phyloP scores from a whole-genome alignment of 2,329 filamentous ascomycete species.

The Ophiosphaerella herpotricha region DNA sequence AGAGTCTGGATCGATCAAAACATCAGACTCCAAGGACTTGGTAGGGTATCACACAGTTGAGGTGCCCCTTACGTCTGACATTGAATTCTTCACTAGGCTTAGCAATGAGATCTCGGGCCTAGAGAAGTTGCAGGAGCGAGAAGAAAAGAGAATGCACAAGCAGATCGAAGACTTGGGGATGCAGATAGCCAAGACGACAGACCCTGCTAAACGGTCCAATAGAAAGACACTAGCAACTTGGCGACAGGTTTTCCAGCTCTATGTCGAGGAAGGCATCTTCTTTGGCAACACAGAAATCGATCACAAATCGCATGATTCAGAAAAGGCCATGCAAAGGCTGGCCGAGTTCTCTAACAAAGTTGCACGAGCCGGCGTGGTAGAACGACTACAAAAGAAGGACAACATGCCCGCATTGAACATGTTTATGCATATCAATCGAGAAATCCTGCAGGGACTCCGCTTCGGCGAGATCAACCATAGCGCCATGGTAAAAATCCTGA shows the following conservation, averaged over 20 bases:
- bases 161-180: conserved; percentile 69
- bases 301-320: conserved; percentile 68
- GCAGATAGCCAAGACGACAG: conserved; percentile 67
- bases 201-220: conserved; percentile 66
- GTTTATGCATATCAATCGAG: conserved; percentile 74
- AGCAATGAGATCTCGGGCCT: conserved; percentile 72
- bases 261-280: conserved; percentile 79
- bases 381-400: conserved; percentile 66
- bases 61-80: conserved; percentile 76
- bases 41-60: conserved; percentile 60
- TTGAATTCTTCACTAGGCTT: conserved; percentile 78
- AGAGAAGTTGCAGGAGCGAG: conserved; percentile 68
- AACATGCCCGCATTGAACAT: conserved; percentile 67
- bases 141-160: conserved; percentile 65
- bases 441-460: conserved; percentile 76
- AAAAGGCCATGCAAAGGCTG: conserved; percentile 69
- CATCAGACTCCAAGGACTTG: conserved; percentile 10
- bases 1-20: conserved; percentile 20
- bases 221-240: conserved; percentile 71
- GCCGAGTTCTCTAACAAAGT: conserved; percentile 74
- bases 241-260: conserved; percentile 81
- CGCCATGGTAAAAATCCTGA: conserved; percentile 81
- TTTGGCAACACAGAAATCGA: conserved; percentile 77
- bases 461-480: conserved; percentile 84
- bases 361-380: conserved; percentile 61